A percentile compares a stretch with the other conserved stretches of the same genome.
phyloP scores from a whole-genome alignment of 2,329 filamentous ascomycete genomes.

The Ophiocordyceps camponoti-leonardi region DNA sequence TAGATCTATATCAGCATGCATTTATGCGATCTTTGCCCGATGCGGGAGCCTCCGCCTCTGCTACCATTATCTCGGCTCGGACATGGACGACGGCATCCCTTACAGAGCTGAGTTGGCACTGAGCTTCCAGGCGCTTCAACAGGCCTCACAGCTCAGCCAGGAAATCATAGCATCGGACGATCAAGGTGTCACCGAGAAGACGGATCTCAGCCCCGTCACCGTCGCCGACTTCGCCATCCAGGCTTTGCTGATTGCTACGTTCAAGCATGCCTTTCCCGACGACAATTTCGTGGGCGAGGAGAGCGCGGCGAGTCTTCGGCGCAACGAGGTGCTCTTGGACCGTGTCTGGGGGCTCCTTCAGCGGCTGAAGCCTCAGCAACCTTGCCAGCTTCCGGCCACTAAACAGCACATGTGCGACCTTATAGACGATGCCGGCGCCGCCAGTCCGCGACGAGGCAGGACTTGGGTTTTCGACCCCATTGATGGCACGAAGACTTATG shows the following conservation, averaged over 20 bases:
- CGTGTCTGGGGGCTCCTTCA: constrained; percentile 30
- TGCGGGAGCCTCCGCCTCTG: constrained; percentile 5
- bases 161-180: constrained; percentile 27
- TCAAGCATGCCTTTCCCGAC: constrained; percentile 30
- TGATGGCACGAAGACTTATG: constrained; percentile 40
- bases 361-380: constrained; percentile 9
- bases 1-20: constrained; percentile 8
- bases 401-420: constrained; percentile 31
- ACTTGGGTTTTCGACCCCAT: constrained; percentile 45
- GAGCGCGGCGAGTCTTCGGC: constrained; percentile 27
- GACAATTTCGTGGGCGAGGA: constrained; percentile 40
- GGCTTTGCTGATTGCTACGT: constrained; percentile 31
- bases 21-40: constrained; percentile 10
- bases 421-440: constrained; percentile 32
- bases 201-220: constrained; percentile 39
- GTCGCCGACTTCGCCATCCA: constrained; percentile 43
- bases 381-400: constrained; percentile 12
- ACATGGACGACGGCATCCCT: constrained; percentile 18
- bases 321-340: constrained; percentile 21
- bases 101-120: constrained; percentile 24
- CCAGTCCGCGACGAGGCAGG: constrained; percentile 20
- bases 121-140: constrained; percentile 23
- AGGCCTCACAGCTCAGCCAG: constrained; percentile 31
- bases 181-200: constrained; percentile 33
- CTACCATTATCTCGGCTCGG: background rate